Evolutionary conservation across 192 early-diverging fungal species (phyloP), one percentile per base, ranked within the genome.

Genomic region (Umbelopsis vinacea): DNA sequence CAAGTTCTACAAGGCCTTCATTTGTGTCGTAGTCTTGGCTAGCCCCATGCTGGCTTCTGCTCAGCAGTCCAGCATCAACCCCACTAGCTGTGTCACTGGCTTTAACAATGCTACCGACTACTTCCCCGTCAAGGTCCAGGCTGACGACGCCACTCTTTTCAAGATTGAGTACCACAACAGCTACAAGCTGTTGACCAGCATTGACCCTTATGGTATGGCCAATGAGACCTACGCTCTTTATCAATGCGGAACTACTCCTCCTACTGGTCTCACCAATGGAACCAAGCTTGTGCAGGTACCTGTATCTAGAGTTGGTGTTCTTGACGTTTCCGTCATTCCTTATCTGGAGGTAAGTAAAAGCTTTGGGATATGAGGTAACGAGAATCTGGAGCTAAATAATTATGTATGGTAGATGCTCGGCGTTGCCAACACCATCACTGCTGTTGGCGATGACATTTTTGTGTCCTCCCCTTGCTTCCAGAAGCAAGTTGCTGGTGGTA

Each of bases 101-200:
- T 17, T 26, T 14, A 37, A 7, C 33, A 74, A 83, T 72, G 37
- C 77, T n/a, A 69, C 40, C 6, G 82, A 87, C 54, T 87, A 85
- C 70, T 87, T 85, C 60, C 77, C 82, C 24, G 57, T 57, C 60
- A 84, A 84, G 60, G 71, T 83, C 60, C 67, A 82, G 74, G 82
- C 80, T 37, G 85, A 89, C 46, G 68, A 84, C 72, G 88, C 82
- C n/a, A 71, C 83, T 6, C 72, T 83, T 21, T 94, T 91, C 75
- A 79, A 73, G 33, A 84, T 94, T 70, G 47, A 74, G 11, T 92
- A 92, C 75, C 72, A 81, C 29, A 81, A 85, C 12, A 89, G 87
- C 68, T 86, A 88, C 81, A 94, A 94, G 79, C 71, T 89, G 45
- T 80, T 92, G 10, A 80, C 75, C 47, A 91, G 92, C 78, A 84